Base-by-base conservation (phyloP, 2,329 filamentous ascomycete genomes). In the Mycocentrospora acerina region DNA sequence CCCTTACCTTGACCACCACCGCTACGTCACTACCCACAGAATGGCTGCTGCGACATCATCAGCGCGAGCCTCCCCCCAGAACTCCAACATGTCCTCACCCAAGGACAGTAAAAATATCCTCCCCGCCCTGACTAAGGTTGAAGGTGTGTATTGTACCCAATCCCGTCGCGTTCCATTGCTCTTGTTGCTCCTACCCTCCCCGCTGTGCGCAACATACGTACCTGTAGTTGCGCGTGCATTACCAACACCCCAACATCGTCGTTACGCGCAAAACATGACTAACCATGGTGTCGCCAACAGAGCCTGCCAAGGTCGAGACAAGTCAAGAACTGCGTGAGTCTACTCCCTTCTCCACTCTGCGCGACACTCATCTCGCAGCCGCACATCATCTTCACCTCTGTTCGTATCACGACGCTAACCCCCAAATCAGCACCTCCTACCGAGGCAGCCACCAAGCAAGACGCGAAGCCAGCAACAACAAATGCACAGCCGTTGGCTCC, bases 401-500 rank as follows among this genome's bases (percentile, higher is more conserved):
- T n/a, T n/a, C 32, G 32, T 36, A 32, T n/a, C 40, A 42, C 24
- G 25, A 47, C 53, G 49, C 55, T 58, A 44, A 60, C 42, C 25
- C 24, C 29, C 11, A 26, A 37, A 22, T 15, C 46, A 54, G 48
- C 56, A 31, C 46, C 55, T 5, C 45, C 44, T 29, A 45, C 53
- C 29, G 57, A 60, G 37, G 52, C 54, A 9, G 34, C 38, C 32
- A 40, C 32, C 33, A 35, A 47, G 28, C 24, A 48, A 19, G 60
- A 64, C 35, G 16, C 53, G 31, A 64, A 68, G 51, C 50, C 68
- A 16, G 44, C 57, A 24, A 64, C 67, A 49, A 67, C 72, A 64
- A 68, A 66, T 55, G 62, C 59, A 29, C 70, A 69, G 48, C 72
- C 73, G 68, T 68, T 82, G 68, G 62, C 75, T 65, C 72, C 75